A percentile compares a stretch with the other conserved stretches of the same genome.
phyloP scores from a whole-genome alignment of 108 stramenopile species.

The Licmophora abbreviata region DNA sequence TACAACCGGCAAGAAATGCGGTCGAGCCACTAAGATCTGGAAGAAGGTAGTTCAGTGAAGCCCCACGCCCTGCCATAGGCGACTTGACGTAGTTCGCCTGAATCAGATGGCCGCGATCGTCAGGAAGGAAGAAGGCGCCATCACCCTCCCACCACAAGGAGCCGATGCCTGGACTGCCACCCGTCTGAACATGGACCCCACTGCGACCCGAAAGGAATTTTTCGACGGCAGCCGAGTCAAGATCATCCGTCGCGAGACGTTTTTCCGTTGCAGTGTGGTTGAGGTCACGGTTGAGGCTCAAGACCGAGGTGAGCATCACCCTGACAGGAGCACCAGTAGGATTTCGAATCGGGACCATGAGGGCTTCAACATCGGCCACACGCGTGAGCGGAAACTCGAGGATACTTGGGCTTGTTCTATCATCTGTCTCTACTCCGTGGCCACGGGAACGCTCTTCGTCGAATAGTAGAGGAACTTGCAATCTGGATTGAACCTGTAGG shows the following conservation, averaged over 20 bases:
- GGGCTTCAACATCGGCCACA: constrained; percentile 31
- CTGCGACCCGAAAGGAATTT: no score
- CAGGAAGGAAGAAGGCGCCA: constrained; percentile 52
- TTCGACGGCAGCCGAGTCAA: no score
- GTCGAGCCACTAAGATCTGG: constrained; percentile 57
- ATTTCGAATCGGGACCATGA: constrained; percentile 44
- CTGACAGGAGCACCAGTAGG: constrained; percentile 60
- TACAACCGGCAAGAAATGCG: constrained; percentile 64
- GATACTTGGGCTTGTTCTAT: constrained; percentile 6
- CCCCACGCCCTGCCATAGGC: constrained; percentile 49
- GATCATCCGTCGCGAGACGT: no score
- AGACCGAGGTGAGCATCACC: constrained; percentile 42
- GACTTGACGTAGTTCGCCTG: constrained; percentile 68
- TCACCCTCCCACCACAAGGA: constrained; percentile 69
- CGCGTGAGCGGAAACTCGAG: constrained; percentile 48
- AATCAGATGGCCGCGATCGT: constrained; percentile 50
- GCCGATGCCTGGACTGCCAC: no score
- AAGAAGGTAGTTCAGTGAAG: constrained; percentile 48
- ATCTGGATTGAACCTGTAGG: constrained; percentile 29
- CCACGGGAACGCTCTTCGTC: background rate
- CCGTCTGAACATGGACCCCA: no score
- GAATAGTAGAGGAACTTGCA: constrained; percentile 49
- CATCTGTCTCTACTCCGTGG: no score
- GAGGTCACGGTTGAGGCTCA: background rate
- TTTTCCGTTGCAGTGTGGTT: background rate